These are phyloP conservation scores for Rickenella mellea DNA, from an alignment of 768 basidiomycete species.

Conservation along the genomic window DNA sequence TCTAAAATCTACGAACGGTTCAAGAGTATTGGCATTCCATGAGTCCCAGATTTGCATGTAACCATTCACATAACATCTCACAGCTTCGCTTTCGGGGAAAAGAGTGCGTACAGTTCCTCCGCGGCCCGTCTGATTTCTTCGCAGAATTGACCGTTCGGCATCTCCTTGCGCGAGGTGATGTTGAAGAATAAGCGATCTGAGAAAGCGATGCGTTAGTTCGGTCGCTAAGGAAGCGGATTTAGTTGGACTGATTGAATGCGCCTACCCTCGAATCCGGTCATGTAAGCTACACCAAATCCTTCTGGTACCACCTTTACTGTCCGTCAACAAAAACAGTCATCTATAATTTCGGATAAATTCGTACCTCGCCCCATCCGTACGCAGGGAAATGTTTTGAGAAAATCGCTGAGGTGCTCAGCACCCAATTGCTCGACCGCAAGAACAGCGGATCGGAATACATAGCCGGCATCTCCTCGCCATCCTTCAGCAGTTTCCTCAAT, in stretches of 20 bases:
- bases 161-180: constrained; percentile 76
- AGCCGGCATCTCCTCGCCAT: constrained; percentile 55
- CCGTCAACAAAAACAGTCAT: neutral
- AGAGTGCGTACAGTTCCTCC: constrained; percentile 48
- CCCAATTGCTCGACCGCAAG: constrained; percentile 70
- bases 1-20: too few species aligned
- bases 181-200: constrained; percentile 78
- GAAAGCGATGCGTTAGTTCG: neutral
- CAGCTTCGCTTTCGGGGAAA: neutral
- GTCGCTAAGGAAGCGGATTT: neutral
- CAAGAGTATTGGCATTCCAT: too few species aligned
- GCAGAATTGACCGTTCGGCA: constrained; percentile 69
- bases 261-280: constrained; percentile 79
- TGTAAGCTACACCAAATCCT: constrained; percentile 91
- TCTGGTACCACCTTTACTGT: constrained; percentile 67
- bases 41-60: too few species aligned
- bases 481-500: constrained; percentile 55
- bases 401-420: constrained; percentile 82
- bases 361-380: constrained; percentile 90
- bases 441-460: constrained; percentile 73
- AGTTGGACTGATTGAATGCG: too few species aligned
- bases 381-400: constrained; percentile 76
- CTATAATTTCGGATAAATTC: constrained; percentile 8
- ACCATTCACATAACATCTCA: too few species aligned
- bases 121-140: constrained; percentile 56